Base-by-base conservation (phyloP, 192 early-diverging fungal species). In the Backusella liffmaniae region DNA sequence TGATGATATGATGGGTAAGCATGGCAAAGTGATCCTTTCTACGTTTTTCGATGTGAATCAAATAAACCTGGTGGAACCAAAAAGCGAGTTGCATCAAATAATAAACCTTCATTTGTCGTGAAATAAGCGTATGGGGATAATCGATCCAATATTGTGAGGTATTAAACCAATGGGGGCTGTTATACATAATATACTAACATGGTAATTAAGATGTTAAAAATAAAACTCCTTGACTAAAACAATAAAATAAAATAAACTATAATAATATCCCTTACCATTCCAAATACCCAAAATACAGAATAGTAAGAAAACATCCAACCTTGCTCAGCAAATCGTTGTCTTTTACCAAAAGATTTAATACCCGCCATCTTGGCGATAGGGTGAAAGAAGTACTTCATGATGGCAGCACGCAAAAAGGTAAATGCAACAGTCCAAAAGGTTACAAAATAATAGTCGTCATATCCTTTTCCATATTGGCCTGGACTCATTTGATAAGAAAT, bases 51-150 rank as follows among this genome's bases (percentile, higher is more conserved):
- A 92, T 88, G 73, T 92, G 81, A 67, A 94, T 71, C 5, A 92
- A 91, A 84, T 92, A 93, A 42, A 92, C 78, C 82, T 94, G 93
- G 76, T 94, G 93, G 59, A 94, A 73, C 91, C 92, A 93, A 82
- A 90, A 92, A n/a, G 89, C 90, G 67, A 91, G 85, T 76, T 94
- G 92, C 37, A 91, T 77, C 70, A 94, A 76, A 72, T 94, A 94
- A 79, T 94, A 94, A 49, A 79, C 83, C 80, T 94, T 94, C 79
- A 88, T 85, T 32, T 83, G 65, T 49, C 78, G 68, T 7, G 87
- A 68, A 72, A 91, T 77, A 51, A 86, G 80, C 51, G 77, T 73
- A 76, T 94, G 93, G 1, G 93, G 93, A 72, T 93, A 93, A 74
- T 85, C 87, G 34, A 88, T 87, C 92, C 92, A 94, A 78, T 84